Evolutionary conservation across 306 rosid genomes (phyloP), one percentile per base, ranked within the genome.

Genomic region (Sophora flavescens): DNA sequence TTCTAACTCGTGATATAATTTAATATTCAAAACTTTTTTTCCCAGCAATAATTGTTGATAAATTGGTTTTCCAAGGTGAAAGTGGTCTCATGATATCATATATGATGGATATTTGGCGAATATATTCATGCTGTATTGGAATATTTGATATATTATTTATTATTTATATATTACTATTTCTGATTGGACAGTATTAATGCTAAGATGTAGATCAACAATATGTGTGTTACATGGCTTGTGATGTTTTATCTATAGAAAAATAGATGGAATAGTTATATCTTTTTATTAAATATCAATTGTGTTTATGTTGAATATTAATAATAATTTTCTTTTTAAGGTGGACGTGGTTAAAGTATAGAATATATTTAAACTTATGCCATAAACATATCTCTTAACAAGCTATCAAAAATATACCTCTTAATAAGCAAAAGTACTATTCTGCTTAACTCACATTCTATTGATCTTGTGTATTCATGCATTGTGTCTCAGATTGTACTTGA

Each of bases 91-190:
- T 30, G 15, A 51, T 60, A 32, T 69, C n/a, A n/a, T n/a, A n/a
- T 71, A 57, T 60, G 2, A 2, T 28, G 71, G 33, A 50, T 50
- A 48, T 50, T 50, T 56, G 35, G 35, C 1, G 6, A n/a, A 44
- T 71, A 18, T 54, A 30, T 67, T 58, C 12, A 36, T 80, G 73
- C 35, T 51, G 38, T 72, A 57, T 72, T 18, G 16, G 45, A 7
- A 26, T 61, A 45, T 73, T 50, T 17, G 14, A 35, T 10, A 15
- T 53, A 30, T 30, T 30, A 30, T 30, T 2, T 22, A 22, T 22
- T 30, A 30, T 30, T 51, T 61, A 14, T 12, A 5, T 38, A 73
- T 48, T 75, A 51, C 64, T 68, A 4, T 61, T 73, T 71, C 59
- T 56, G 26, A 42, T 64, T 4, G 59, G 68, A 60, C 36, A 41